A percentile compares a stretch with the other conserved stretches of the same genome.
These are phyloP conservation scores for Akanthomyces muscarius DNA, from an alignment of 2,329 filamentous ascomycete genomes.

Conservation along the genomic window DNA sequence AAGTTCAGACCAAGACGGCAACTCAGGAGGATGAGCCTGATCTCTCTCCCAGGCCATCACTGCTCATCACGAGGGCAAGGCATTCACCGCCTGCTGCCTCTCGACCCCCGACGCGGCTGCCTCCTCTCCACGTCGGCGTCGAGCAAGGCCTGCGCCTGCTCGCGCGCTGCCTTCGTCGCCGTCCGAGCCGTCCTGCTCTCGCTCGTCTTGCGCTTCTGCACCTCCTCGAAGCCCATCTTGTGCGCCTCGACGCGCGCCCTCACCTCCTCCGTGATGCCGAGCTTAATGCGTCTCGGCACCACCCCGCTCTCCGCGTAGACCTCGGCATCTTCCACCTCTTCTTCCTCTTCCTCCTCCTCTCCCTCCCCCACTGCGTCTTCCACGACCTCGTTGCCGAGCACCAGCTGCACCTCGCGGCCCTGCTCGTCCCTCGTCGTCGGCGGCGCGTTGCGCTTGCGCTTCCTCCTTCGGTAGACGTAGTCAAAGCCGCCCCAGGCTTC, in stretches of 20 bases:
- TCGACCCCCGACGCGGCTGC: too few species aligned
- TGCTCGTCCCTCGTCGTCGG: too few species aligned
- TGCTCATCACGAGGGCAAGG: too few species aligned
- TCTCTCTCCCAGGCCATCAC: too few species aligned
- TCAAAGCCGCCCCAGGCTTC: conserved; percentile 12
- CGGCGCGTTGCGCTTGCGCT: background rate
- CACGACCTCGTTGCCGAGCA: too few species aligned
- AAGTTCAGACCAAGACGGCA: too few species aligned
- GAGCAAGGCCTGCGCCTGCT: background rate
- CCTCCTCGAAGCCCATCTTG: background rate
- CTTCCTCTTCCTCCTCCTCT: background rate
- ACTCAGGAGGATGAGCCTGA: too few species aligned
- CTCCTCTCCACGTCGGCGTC: background rate
- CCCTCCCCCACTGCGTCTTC: too few species aligned
- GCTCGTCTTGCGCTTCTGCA: background rate
- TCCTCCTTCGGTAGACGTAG: background rate
- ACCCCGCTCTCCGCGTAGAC: too few species aligned
- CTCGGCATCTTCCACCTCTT: background rate
- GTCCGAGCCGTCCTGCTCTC: background rate
- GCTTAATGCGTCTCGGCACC: background rate
- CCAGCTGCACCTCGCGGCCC: too few species aligned
- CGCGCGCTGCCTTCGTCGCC: too few species aligned
- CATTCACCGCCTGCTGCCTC: too few species aligned
- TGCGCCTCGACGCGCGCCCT: conserved; percentile 5
- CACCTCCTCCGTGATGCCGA: conserved; percentile 8